These are phyloP conservation scores for Sphagnum tenellum DNA, from an alignment of 225 moss, liverwort and hornwort genomes.

Conservation along the genomic window DNA sequence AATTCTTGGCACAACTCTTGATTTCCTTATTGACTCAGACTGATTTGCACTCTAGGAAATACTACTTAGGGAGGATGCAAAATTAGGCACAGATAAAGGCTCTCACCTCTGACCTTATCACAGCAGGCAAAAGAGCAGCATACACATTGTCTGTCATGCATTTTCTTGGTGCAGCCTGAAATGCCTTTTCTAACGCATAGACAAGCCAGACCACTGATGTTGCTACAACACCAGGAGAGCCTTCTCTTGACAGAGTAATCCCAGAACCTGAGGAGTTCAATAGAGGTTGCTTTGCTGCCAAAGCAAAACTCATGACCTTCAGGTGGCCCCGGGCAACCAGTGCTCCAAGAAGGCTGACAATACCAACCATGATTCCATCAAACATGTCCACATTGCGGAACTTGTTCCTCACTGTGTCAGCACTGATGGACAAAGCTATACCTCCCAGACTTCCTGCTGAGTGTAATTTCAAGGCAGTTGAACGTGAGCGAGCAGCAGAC, in stretches of 20 bases:
- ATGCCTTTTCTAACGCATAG: conserved; percentile 86
- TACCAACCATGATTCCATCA: conserved; percentile 96
- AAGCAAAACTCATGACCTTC: conserved; percentile 81
- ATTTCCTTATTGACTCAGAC: no score
- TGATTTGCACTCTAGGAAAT: no score
- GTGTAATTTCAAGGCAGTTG: conserved; percentile 53
- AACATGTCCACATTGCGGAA: conserved; percentile 93
- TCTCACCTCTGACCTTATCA: conserved; percentile 94
- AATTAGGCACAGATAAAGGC: background rate
- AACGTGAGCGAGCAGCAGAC: conserved; percentile 29
- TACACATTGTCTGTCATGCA: conserved; percentile 86
- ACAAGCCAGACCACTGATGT: conserved; percentile 98
- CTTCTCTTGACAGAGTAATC: conserved; percentile 46
- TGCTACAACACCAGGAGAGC: conserved; percentile 71
- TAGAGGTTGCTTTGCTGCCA: conserved; percentile 69
- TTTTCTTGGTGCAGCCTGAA: conserved; percentile 74
- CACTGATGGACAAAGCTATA: conserved; percentile 91
- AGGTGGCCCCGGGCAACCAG: conserved; percentile 82
- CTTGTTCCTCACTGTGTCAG: conserved; percentile 88
- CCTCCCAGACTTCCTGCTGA: conserved; percentile 85
- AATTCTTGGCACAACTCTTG: no score
- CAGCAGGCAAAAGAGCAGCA: conserved; percentile 83
- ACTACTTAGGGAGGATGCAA: no score
- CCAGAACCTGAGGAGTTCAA: conserved; percentile 39
- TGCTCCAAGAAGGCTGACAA: conserved; percentile 91